These are phyloP conservation scores for Plantago major DNA, from an alignment of 257 asterid genomes.

Conservation along the genomic window DNA sequence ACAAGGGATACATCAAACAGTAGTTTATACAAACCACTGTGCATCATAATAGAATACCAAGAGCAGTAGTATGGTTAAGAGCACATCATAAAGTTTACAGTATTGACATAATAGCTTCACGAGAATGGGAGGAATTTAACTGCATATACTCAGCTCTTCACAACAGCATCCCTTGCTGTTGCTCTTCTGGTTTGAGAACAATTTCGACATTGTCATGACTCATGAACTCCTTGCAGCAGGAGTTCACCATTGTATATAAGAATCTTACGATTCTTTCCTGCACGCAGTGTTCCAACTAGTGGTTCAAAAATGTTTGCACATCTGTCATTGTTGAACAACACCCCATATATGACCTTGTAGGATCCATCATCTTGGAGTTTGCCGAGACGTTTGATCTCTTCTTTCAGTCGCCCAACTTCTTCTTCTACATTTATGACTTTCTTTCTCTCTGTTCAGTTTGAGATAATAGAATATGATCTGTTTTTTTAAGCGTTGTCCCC, in stretches of 20 bases:
- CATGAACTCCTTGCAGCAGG: constrained; percentile 94
- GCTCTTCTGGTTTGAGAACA: constrained; percentile 60
- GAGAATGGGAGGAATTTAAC: not conserved
- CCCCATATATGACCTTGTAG: constrained; percentile 91
- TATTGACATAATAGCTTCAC: not conserved
- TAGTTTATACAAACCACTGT: constrained; percentile 15
- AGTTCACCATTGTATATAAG: constrained; percentile 86
- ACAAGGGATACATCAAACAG: no score
- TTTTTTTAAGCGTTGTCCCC: no score
- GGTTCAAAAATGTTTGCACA: constrained; percentile 99
- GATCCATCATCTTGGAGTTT: constrained; percentile 77
- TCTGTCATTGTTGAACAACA: constrained; percentile 70
- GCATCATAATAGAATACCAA: constrained; percentile 15
- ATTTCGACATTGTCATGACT: constrained; percentile 87
- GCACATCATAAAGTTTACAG: constrained; percentile 21
- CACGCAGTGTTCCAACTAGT: constrained; percentile 91
- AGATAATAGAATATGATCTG: no score
- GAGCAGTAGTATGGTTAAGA: constrained; percentile 9
- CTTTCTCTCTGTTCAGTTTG: no score
- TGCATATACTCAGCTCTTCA: constrained; percentile 18
- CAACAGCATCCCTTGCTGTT: constrained; percentile 31
- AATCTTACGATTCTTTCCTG: constrained; percentile 82
- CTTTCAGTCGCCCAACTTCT: constrained; percentile 74
- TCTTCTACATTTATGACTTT: constrained; percentile 78
- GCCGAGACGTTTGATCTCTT: constrained; percentile 88